These are phyloP conservation scores for Heritiera littoralis DNA, from an alignment of 345 rosid species.

Conservation along the genomic window DNA sequence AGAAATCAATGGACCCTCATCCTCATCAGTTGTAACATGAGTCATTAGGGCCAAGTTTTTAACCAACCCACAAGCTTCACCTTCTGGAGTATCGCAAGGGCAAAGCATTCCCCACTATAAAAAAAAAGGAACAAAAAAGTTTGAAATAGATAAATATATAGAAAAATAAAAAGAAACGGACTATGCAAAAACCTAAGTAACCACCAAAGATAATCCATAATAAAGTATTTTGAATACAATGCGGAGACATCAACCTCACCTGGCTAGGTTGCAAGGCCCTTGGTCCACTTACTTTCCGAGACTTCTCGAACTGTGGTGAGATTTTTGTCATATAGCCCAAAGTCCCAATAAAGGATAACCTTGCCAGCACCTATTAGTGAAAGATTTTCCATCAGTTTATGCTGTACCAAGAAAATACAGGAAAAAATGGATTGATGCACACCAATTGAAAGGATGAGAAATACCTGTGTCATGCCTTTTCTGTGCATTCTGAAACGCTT, in stretches of 20 bases:
- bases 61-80: conserved; percentile 94
- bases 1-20: conserved; percentile 80
- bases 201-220: neutral
- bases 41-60: conserved; percentile 98
- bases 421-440: conserved; percentile 14
- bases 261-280: conserved; percentile 99
- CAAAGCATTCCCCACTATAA: conserved; percentile 98
- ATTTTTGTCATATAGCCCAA: conserved; percentile 83
- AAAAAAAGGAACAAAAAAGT: conserved; percentile 14
- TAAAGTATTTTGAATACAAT: neutral
- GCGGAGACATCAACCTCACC: conserved; percentile 42
- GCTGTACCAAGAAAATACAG: conserved; percentile 6
- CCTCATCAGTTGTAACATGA: conserved; percentile 95
- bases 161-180: neutral
- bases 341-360: conserved; percentile 80
- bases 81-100: conserved; percentile 99
- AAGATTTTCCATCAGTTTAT: conserved; percentile 28
- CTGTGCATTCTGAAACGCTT: conserved; percentile 93
- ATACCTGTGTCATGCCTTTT: conserved; percentile 96
- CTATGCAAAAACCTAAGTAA: conserved; percentile 7
- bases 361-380: conserved; percentile 59
- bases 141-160: conserved; percentile 7
- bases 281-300: conserved; percentile 99
- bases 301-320: conserved; percentile 88
- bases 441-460: conserved; percentile 11